Percentiles rank a stretch among this genome's conserved stretches.
Evolutionary conservation across 192 early-diverging fungal species (phyloP).

Genomic region (Umbelopsis sp.): DNA sequence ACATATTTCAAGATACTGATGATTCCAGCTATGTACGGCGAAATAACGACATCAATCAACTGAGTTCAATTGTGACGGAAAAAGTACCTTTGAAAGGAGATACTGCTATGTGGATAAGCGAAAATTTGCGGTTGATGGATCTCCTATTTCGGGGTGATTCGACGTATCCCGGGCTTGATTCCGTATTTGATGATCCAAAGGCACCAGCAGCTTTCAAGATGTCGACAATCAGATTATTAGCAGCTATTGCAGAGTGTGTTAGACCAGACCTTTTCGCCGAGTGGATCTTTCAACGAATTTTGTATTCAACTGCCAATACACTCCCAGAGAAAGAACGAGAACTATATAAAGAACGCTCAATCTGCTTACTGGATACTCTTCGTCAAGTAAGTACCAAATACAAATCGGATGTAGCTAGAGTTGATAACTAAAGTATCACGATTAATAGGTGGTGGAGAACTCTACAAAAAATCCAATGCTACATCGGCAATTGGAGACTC

Average conservation of each 20-base stretch:
- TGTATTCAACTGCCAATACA: background rate
- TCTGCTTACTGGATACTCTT: conserved; percentile 21
- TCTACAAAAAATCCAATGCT: background rate
- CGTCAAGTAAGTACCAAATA: conserved; percentile 1
- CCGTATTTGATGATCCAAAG: conserved; percentile 9
- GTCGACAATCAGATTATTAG: background rate
- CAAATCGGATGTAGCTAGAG: background rate
- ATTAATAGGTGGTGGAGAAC: background rate
- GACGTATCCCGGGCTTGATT: background rate
- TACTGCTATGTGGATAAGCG: conserved; percentile 13
- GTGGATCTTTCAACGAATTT: background rate
- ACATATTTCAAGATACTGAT: conserved; percentile 8
- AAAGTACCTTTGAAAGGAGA: background rate
- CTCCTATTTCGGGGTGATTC: background rate
- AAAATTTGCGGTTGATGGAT: conserved; percentile 3
- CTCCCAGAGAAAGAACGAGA: conserved; percentile 5
- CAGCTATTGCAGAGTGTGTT: background rate
- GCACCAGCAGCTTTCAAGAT: background rate
- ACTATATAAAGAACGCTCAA: conserved; percentile 17
- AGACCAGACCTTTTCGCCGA: conserved; percentile 3
- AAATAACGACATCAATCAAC: background rate
- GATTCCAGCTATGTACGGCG: background rate
- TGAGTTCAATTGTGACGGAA: background rate
- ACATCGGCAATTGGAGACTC: background rate
- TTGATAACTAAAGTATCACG: background rate